Evolutionary conservation across 2,329 filamentous ascomycete species (phyloP), one percentile per base, ranked within the genome.

Genomic region (Trichoderma asperellum): DNA sequence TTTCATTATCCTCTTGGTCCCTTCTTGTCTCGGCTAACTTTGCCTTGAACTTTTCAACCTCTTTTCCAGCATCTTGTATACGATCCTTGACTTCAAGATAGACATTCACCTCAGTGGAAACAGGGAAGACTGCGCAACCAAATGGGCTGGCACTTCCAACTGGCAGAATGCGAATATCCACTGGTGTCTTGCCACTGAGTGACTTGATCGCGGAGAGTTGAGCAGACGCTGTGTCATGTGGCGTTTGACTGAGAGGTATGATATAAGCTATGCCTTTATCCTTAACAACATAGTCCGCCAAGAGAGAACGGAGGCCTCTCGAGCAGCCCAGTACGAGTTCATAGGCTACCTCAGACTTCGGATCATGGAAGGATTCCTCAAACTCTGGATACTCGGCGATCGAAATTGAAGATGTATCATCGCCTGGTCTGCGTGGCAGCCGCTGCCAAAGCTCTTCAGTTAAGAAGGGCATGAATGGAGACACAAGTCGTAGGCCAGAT

Each of bases 381-480:
- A 87, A 88, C 62, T 85, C 81, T 8, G 91, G 91, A 78, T 91
- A 93, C 24, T 82, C 77, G 10, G 91, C 89, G 52, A 90, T 78
- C 77, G 89, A 88, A 76, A 93, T 90, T 11, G 89, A 88, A 24
- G 83, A 84, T 8, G 88, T 90, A 70, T 83, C 83, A 78, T 93
- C 90, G 18, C 83, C 85, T 65, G 86, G 84, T 60, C 89, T 83
- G 53, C 91, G 86, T 4, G 91, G 91, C 35, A 94, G 85, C 56
- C 92, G 88, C 78, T 94, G 92, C 92, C 90, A 92, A 32, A 92
- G 81, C 78, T 92, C 90, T 78, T 92, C 90, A 0, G 89, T 90
- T 58, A 92, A 68, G 80, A 89, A 92, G 4, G 90, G 90, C 86
- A 91, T 88, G 81, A 91, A 91, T 12, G 90, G 90, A 75, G 91